phyloP scores from a whole-genome alignment of 345 rosid genomes.

The Eutrema heterophyllum region DNA sequence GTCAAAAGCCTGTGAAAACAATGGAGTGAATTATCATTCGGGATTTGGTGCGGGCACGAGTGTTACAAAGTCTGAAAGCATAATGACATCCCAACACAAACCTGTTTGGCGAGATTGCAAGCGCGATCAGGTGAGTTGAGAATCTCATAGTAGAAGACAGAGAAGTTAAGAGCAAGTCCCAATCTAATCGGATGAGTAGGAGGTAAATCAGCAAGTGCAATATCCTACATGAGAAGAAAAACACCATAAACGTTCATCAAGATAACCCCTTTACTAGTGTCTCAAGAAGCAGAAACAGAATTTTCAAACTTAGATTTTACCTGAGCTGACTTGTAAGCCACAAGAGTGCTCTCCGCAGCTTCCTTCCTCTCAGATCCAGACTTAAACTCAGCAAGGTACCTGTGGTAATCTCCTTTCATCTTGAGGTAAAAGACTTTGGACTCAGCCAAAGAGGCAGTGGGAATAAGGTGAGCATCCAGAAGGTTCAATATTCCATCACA shows the following conservation, averaged over 20 bases:
- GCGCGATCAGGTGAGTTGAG: constrained; percentile 99
- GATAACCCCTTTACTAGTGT: not conserved
- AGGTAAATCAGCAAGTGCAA: constrained; percentile 85
- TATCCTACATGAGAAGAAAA: constrained; percentile 49
- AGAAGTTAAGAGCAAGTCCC: constrained; percentile 99
- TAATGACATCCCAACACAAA: constrained; percentile 12
- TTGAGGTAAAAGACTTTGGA: constrained; percentile 96
- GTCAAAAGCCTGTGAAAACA: constrained; percentile 69
- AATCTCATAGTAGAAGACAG: constrained; percentile 97
- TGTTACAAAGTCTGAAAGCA: not conserved
- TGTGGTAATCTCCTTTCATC: constrained; percentile 99
- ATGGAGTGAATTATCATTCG: not conserved
- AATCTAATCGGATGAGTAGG: constrained; percentile 98
- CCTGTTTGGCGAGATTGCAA: constrained; percentile 97
- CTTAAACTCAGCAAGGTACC: constrained; percentile 99
- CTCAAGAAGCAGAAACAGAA: not conserved
- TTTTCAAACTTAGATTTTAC: constrained; percentile 29
- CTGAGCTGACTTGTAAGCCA: constrained; percentile 99
- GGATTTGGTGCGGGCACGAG: too few species aligned
- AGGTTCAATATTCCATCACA: constrained; percentile 86
- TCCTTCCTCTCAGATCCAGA: constrained; percentile 94
- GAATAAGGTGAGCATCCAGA: constrained; percentile 85
- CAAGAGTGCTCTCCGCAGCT: constrained; percentile 91
- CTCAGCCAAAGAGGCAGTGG: constrained; percentile 81
- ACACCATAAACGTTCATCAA: not conserved